Evolutionary conservation across 306 rosid genomes (phyloP).

Genomic region (Prosopis cineraria): DNA sequence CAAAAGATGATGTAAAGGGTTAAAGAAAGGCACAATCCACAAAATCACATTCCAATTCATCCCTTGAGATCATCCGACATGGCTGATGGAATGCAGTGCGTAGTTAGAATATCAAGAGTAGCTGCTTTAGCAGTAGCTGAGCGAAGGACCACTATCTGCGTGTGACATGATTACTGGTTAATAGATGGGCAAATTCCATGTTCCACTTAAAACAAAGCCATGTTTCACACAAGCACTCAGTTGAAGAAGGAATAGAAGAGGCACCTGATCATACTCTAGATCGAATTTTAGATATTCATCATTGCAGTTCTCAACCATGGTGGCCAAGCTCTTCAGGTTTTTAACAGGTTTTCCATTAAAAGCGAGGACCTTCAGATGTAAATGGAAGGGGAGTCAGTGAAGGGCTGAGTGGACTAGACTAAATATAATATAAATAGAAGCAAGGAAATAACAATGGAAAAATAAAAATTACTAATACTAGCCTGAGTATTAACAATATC

Average conservation of each 20-base stretch:
- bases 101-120: slow-evolving; percentile 78
- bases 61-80: slow-evolving; percentile 88
- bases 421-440: slow-evolving; percentile 20
- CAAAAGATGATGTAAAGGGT: background rate
- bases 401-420: background rate
- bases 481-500: slow-evolving; percentile 95
- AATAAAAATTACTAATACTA: slow-evolving; percentile 16
- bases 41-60: slow-evolving; percentile 38
- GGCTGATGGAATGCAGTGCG: slow-evolving; percentile 89
- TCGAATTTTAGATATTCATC: slow-evolving; percentile 83
- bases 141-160: slow-evolving; percentile 85
- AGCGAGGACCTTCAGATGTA: slow-evolving; percentile 66
- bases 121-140: slow-evolving; percentile 76
- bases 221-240: slow-evolving; percentile 23
- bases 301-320: slow-evolving; percentile 79
- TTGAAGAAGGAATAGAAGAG: slow-evolving; percentile 14
- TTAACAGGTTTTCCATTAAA: slow-evolving; percentile 88
- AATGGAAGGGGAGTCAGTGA: slow-evolving; percentile 6
- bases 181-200: slow-evolving; percentile 1
- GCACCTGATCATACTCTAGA: slow-evolving; percentile 91
- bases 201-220: background rate
- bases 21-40: slow-evolving; percentile 11
- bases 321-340: slow-evolving; percentile 85
- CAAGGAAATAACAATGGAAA: slow-evolving; percentile 7
- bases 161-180: slow-evolving; percentile 11